Evolutionary conservation across 352 stramenopile genomes (phyloP).

Genomic region (Phytophthora foliorum): DNA sequence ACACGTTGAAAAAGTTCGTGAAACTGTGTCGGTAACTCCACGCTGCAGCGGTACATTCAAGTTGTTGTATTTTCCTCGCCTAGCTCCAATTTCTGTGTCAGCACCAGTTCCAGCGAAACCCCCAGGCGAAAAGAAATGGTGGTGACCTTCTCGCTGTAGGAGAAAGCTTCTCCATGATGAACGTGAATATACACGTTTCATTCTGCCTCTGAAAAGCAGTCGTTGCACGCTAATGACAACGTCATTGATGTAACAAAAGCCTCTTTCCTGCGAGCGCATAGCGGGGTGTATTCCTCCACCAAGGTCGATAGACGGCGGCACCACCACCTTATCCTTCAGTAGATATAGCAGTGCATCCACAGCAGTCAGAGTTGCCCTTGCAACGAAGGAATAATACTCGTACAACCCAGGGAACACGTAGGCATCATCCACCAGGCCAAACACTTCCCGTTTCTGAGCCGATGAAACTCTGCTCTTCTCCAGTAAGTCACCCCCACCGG

Average conservation of each 20-base stretch:
- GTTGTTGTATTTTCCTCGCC: constrained; percentile 51
- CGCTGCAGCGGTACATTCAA: constrained; percentile 73
- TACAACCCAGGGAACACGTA: constrained; percentile 62
- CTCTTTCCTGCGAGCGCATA: constrained; percentile 95
- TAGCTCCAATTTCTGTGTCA: constrained; percentile 33
- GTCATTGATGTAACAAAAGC: constrained; percentile 98
- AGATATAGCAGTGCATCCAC: constrained; percentile 58
- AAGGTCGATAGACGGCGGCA: constrained; percentile 93
- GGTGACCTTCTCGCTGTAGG: constrained; percentile 55
- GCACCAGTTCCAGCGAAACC: constrained; percentile 66
- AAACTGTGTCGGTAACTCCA: constrained; percentile 70
- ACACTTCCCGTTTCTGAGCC: constrained; percentile 16
- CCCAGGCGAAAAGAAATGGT: constrained; percentile 59
- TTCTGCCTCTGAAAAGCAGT: constrained; percentile 92
- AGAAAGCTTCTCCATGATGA: constrained; percentile 72
- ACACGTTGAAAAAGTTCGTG: constrained; percentile 52
- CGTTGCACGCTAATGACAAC: constrained; percentile 98
- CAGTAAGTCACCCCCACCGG: background rate
- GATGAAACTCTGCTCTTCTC: background rate
- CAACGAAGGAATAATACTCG: constrained; percentile 68
- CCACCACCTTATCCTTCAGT: constrained; percentile 1
- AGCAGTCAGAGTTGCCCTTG: constrained; percentile 67
- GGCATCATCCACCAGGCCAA: constrained; percentile 74
- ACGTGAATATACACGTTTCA: constrained; percentile 65
- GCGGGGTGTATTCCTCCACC: constrained; percentile 97